Evolutionary conservation across 139 green algal genomes (phyloP), one percentile per base, ranked within the genome.

Genomic region (Coccomyxa sp.): DNA sequence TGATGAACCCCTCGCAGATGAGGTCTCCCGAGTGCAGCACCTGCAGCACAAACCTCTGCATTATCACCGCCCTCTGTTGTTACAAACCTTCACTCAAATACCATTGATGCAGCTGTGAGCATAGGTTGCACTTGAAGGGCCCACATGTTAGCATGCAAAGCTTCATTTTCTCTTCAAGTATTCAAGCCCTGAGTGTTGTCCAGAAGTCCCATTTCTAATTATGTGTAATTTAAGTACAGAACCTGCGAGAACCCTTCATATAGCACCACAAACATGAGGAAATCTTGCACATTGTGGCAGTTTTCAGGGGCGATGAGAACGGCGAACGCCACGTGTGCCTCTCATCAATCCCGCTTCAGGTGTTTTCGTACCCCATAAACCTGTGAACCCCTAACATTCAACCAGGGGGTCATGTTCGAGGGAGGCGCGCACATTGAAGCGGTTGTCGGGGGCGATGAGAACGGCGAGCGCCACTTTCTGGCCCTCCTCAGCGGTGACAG

Each of bases 1-100:
- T 81, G 51, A 81, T 68, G 17, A 38, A 45, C 51, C 77, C 77
- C n/a, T 51, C 32, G 77, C 77, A 81, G 51, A 81, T 68, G 10
- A 81, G 21, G 51, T 81, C 77, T 14, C 25, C 57, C 23, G 23
- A 32, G 58, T 81, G 77, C 77, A 81, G 21, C 18, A 81, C 77
- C 77, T 80, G 76, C 28, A 38, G 27, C n/a, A 38, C 27, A 78
- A 3, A 31, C 27, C 12, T 78, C 57, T 1, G 1, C 71, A 78
- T 27, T 38, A 31, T 3, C 3, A 7, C 23, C 66, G 25, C 9
- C 23, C 66, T 75, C 9, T 30, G 66, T 3, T 71, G 63, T 18
- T 16, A 18, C 16, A 18, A 71, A 71, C 16, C 63, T 71, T 71
- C 63, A 71, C 16, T 18, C 1, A 27, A 75, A 27, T 25, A 10